phyloP scores from a whole-genome alignment of 2,329 filamentous ascomycete genomes.

The Xylaria digitata region DNA sequence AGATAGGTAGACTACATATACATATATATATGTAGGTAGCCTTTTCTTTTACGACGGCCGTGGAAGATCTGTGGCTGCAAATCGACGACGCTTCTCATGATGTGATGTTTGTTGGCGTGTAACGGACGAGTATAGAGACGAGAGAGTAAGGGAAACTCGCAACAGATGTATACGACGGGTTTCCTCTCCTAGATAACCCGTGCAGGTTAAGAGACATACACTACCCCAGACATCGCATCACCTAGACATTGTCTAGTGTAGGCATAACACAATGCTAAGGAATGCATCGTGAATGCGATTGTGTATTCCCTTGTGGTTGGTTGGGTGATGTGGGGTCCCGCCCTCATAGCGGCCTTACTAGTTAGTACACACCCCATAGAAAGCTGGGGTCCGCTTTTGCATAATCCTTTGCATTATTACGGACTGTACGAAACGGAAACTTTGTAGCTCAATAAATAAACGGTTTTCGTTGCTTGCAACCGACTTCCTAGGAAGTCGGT shows the following conservation, averaged over 20 bases:
- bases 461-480: too few species aligned
- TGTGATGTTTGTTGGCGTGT: slow-evolving; percentile 22
- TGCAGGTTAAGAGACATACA: slow-evolving; percentile 25
- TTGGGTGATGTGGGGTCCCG: slow-evolving; percentile 8
- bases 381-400: too few species aligned
- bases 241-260: too few species aligned
- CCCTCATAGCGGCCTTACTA: neutral
- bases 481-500: too few species aligned
- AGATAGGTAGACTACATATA: too few species aligned
- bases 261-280: too few species aligned
- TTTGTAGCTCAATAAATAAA: too few species aligned
- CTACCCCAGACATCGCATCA: too few species aligned
- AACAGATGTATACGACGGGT: slow-evolving; percentile 34
- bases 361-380: too few species aligned
- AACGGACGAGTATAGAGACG: neutral
- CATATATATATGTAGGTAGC: neutral
- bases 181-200: slow-evolving; percentile 38
- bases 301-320: neutral
- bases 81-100: slow-evolving; percentile 43
- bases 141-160: slow-evolving; percentile 13
- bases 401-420: too few species aligned
- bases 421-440: too few species aligned
- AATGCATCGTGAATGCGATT: neutral
- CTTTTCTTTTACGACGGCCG: slow-evolving; percentile 43
- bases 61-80: slow-evolving; percentile 34